Evolutionary conservation across 768 basidiomycete species (phyloP), one percentile per base, ranked within the genome.

Genomic region (Xerocomellus intermedius): DNA sequence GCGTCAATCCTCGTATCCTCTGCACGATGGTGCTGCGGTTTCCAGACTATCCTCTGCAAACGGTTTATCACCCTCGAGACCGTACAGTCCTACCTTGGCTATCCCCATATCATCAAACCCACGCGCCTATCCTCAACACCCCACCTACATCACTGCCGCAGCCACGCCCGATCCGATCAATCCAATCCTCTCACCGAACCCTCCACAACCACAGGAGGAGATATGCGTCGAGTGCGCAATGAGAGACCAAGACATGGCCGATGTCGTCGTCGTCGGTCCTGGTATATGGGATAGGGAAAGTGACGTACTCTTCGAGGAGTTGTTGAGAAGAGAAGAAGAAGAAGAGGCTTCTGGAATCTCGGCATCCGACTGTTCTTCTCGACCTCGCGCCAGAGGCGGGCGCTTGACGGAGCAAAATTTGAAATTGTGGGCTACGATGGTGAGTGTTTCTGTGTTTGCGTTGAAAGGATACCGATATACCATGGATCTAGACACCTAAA

Each of bases 191-290:
- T 78, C 81, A 0, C 82, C 84, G 32, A 76, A 76, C 14, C 82
- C 78, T 22, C 82, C 72, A 28, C 66, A 64, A 5, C 75, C 73
- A 10, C 85, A 82, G 59, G 89, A 91, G 63, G 96, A 98, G 69
- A 75, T 98, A 30, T 99, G 96, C 63, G 78, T 97, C 35, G 97
- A 98, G 71, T 99, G 97, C 67, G 89, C 97, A 54, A 98, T 98
- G 95, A 86, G 97, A 32, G 97, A 99, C 71, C 85, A 96, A 67
- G 97, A 99, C 69, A 93, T 99, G 89, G 92, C 87, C 9, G 95
- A 97, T 69, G 93, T 99, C 24, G 82, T 91, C 69, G 97, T 97
- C 21, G 82, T 85, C 4, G 83, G 85, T 28, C 84, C 86, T 10
- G 92, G 94, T 1, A 81, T 89, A 8, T 99, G 97, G 97, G 92